Evolutionary conservation across 495 filamentous ascomycete species (phyloP).

Genomic region (Daldinia childiae): DNA sequence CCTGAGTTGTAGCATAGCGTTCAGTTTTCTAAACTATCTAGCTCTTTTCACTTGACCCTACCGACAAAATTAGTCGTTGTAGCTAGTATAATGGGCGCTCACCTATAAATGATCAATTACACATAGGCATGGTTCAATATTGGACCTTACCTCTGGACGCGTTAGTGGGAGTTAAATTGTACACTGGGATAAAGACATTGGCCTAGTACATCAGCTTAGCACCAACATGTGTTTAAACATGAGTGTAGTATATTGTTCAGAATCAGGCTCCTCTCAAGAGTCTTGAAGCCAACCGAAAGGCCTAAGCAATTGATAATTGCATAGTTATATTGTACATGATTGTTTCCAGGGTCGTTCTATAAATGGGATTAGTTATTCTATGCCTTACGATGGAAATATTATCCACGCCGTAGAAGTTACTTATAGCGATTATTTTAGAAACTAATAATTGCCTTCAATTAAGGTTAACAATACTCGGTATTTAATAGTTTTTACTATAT

Average conservation of each 20-base stretch:
- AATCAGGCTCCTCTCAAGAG: not conserved
- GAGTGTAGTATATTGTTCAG: not conserved
- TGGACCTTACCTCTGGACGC: not conserved
- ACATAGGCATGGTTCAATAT: not conserved
- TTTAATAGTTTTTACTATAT: not conserved
- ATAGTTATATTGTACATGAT: not conserved
- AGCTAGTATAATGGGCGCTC: not conserved
- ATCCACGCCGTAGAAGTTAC: not conserved
- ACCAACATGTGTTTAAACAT: not conserved
- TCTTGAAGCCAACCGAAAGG: not conserved
- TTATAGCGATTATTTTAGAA: not conserved
- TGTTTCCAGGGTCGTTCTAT: not conserved
- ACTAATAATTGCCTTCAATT: not conserved
- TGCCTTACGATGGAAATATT: not conserved
- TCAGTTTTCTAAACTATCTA: not conserved
- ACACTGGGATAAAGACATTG: conserved; percentile 5
- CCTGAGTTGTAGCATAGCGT: not conserved
- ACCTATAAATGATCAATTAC: not conserved
- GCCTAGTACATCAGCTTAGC: not conserved
- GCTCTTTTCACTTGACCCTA: not conserved
- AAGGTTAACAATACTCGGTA: not conserved
- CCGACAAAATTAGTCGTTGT: not conserved
- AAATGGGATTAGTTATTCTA: not conserved
- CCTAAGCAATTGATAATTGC: not conserved
- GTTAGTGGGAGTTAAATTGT: not conserved